Conservation (phyloP, 2,329 filamentous ascomycete genomes). For the Exophiala calicioides region DNA sequence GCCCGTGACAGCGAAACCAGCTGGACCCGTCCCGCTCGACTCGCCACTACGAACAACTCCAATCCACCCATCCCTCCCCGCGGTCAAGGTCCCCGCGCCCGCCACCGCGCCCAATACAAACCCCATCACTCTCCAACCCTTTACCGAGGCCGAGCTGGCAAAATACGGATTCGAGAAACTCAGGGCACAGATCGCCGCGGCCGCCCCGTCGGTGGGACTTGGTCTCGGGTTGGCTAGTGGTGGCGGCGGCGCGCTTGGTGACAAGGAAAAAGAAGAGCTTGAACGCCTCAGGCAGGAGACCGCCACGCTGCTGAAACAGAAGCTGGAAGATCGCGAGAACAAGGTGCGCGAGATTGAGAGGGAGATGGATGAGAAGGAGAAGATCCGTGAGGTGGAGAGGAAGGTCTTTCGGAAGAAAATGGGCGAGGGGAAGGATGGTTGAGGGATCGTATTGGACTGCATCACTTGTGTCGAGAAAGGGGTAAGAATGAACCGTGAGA, state of each 20-base stretch:
- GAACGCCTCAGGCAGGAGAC: slow-evolving; percentile 22
- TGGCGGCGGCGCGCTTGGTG: slow-evolving; percentile 8
- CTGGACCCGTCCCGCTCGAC: slow-evolving; percentile 23
- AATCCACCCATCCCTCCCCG: slow-evolving; percentile 25
- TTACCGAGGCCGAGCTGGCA: slow-evolving; percentile 25
- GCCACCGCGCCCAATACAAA: slow-evolving; percentile 17
- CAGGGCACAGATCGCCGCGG: slow-evolving; percentile 17
- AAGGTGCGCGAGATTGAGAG: slow-evolving; percentile 26
- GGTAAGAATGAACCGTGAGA: too few species aligned
- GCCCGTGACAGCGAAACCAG: not conserved
- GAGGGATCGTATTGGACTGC: too few species aligned
- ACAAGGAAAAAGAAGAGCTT: slow-evolving; percentile 17
- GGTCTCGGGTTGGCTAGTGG: not conserved
- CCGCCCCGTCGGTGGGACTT: slow-evolving; percentile 4
- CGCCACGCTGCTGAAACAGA: slow-evolving; percentile 23
- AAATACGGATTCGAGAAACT: slow-evolving; percentile 27
- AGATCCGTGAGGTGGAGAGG: slow-evolving; percentile 31
- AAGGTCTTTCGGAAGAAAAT: slow-evolving; percentile 30
- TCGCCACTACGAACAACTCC: slow-evolving; percentile 24
- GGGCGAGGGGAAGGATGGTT: slow-evolving; percentile 17
- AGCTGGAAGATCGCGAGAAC: slow-evolving; percentile 26
- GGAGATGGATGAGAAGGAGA: slow-evolving; percentile 32
- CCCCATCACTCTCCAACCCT: slow-evolving; percentile 28
- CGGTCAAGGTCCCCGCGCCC: slow-evolving; percentile 19
- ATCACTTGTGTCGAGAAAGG: too few species aligned